Percentiles rank a stretch among this genome's conserved stretches.
phyloP scores from a whole-genome alignment of 1,139 yeast genomes.

The Blastobotrys indianensis region DNA sequence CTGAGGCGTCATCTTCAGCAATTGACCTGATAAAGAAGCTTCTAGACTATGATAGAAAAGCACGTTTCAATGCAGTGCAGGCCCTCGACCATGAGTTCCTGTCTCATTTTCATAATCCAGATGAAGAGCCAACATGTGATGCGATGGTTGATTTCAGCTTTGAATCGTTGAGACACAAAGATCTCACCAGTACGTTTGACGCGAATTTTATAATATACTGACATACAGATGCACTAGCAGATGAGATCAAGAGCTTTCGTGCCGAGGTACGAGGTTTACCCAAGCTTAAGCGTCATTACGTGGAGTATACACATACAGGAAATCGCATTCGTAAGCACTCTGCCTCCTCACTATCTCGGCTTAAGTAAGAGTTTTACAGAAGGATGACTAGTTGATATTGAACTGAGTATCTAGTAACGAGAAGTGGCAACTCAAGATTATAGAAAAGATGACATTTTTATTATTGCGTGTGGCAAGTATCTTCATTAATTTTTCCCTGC shows the following conservation, averaged over 20 bases:
- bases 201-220: slow-evolving; percentile 7
- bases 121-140: slow-evolving; percentile 73
- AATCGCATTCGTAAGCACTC: no score
- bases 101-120: slow-evolving; percentile 77
- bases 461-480: no score
- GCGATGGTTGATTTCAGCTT: slow-evolving; percentile 71
- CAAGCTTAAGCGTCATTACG: no score
- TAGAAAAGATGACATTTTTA: no score
- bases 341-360: no score
- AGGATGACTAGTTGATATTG: no score
- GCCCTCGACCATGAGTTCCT: slow-evolving; percentile 80
- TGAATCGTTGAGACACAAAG: slow-evolving; percentile 38
- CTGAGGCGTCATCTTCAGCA: slow-evolving; percentile 67
- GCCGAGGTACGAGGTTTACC: slow-evolving; percentile 53
- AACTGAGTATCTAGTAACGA: no score
- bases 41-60: slow-evolving; percentile 72
- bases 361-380: no score
- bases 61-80: slow-evolving; percentile 72
- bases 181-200: slow-evolving; percentile 6
- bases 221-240: slow-evolving; percentile 30
- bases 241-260: slow-evolving; percentile 66
- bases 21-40: slow-evolving; percentile 65
- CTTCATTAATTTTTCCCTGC: no score
- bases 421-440: no score
- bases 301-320: no score